A percentile compares a stretch with the other conserved stretches of the same genome.
These are phyloP conservation scores for Cutaneotrichosporon sp. DNA, from an alignment of 1,284 basidiomycete genomes.

Conservation along the genomic window DNA sequence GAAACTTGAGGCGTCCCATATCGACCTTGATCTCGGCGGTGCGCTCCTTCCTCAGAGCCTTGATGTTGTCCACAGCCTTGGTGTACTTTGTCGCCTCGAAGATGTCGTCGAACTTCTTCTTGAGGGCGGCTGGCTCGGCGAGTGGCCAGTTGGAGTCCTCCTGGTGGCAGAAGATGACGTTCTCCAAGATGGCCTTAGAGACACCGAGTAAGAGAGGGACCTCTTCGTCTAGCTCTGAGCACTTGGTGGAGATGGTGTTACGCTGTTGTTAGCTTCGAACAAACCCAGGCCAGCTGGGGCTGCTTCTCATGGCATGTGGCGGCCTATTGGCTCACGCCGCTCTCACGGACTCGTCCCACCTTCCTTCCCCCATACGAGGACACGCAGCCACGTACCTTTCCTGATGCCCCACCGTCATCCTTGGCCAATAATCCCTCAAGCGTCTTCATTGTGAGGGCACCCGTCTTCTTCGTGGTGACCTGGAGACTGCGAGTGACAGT, in stretches of 20 bases:
- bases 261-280: conserved; percentile 58
- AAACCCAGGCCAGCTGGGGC: too few species aligned
- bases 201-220: conserved; percentile 92
- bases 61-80: conserved; percentile 94
- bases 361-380: not conserved
- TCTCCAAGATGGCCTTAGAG: conserved; percentile 93
- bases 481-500: conserved; percentile 90
- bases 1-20: conserved; percentile 77
- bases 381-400: conserved; percentile 61
- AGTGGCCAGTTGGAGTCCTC: conserved; percentile 99
- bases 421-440: conserved; percentile 84
- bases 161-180: conserved; percentile 99
- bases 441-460: conserved; percentile 92
- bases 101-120: conserved; percentile 99
- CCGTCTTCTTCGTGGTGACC: conserved; percentile 86
- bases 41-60: conserved; percentile 82
- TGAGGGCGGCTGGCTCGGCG: conserved; percentile 82
- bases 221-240: conserved; percentile 92
- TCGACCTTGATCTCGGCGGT: conserved; percentile 88
- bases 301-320: conserved; percentile 3
- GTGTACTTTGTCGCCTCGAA: conserved; percentile 99
- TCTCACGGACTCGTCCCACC: not conserved
- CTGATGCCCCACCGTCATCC: conserved; percentile 64
- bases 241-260: conserved; percentile 88
- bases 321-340: not conserved